A percentile compares a stretch with the other conserved stretches of the same genome.
Conservation (phyloP, 108 stramenopile genomes). For the Chaetoceros muelleri region DNA sequence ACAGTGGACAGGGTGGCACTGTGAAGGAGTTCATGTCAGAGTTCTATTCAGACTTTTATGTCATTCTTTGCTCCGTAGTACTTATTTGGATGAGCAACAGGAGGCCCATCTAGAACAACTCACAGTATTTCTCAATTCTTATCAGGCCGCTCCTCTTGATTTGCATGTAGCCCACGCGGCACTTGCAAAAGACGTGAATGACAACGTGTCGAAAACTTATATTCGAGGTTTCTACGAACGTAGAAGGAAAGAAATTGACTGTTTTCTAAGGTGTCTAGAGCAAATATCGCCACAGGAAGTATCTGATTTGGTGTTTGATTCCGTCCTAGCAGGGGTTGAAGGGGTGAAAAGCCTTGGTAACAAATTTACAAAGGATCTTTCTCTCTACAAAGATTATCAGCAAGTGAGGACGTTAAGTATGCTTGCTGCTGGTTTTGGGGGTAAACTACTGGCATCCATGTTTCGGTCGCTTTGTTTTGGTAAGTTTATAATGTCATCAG, state of each 20-base stretch:
- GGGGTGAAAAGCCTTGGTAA: constrained; percentile 4
- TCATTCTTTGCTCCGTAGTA: constrained; percentile 2
- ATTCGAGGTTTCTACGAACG: constrained; percentile 47
- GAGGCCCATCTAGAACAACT: constrained; percentile 4
- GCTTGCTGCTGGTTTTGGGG: constrained; percentile 65
- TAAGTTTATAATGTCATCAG: no score
- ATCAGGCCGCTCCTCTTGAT: constrained; percentile 75
- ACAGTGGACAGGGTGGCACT: constrained; percentile 71
- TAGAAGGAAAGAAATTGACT: constrained; percentile 28
- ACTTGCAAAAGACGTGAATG: not conserved
- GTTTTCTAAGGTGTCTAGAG: constrained; percentile 33
- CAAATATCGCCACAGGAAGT: constrained; percentile 22
- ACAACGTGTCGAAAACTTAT: not conserved
- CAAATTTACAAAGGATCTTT: constrained; percentile 18
- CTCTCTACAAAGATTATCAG: constrained; percentile 35
- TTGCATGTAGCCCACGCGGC: constrained; percentile 51
- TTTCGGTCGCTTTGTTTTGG: constrained; percentile 58
- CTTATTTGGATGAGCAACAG: not conserved
- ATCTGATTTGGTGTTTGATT: constrained; percentile 37
- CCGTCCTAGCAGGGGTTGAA: constrained; percentile 27
- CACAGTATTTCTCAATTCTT: constrained; percentile 59
- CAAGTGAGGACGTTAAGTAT: constrained; percentile 55
- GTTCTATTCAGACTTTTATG: constrained; percentile 69
- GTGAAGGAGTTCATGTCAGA: constrained; percentile 65
- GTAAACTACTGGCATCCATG: constrained; percentile 40